These are phyloP conservation scores for Emmonsiellopsis sp. DNA, from an alignment of 2,329 filamentous ascomycete genomes.

Conservation along the genomic window DNA sequence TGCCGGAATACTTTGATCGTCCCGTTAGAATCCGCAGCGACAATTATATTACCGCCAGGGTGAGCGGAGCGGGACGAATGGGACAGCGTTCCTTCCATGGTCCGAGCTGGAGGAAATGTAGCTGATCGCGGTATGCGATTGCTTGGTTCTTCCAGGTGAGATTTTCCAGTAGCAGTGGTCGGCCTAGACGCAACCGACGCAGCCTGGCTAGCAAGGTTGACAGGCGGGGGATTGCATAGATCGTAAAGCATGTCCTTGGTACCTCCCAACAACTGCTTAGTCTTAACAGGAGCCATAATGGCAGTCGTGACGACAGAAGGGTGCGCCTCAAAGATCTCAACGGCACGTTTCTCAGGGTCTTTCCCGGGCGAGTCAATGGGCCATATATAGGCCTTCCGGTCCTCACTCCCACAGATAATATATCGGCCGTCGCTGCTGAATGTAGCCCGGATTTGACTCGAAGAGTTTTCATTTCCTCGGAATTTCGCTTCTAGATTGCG, in stretches of 20 bases:
- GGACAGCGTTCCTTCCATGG: constrained; percentile 60
- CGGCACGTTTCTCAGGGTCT: constrained; percentile 67
- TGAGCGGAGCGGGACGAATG: constrained; percentile 71
- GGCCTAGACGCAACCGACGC: constrained; percentile 50
- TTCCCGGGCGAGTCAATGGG: constrained; percentile 54
- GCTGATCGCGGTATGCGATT: constrained; percentile 17
- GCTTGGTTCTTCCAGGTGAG: constrained; percentile 11
- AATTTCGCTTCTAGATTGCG: constrained; percentile 82
- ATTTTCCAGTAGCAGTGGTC: constrained; percentile 31
- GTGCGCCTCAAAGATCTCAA: constrained; percentile 87
- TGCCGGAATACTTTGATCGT: constrained; percentile 91
- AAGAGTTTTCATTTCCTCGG: constrained; percentile 80
- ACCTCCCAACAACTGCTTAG: constrained; percentile 64
- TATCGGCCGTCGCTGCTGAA: constrained; percentile 82
- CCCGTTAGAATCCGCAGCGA: constrained; percentile 81
- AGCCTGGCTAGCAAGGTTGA: constrained; percentile 67
- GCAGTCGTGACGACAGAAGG: constrained; percentile 82
- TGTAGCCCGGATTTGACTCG: constrained; percentile 78
- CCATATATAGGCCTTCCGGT: constrained; percentile 87
- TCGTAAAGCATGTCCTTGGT: constrained; percentile 94
- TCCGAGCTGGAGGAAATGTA: constrained; percentile 25
- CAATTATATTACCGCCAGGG: constrained; percentile 74
- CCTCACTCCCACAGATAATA: constrained; percentile 88
- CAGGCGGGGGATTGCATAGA: constrained; percentile 86
- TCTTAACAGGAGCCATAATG: constrained; percentile 69